phyloP scores from a whole-genome alignment of 345 rosid genomes.

The Nephelium lappaceum region DNA sequence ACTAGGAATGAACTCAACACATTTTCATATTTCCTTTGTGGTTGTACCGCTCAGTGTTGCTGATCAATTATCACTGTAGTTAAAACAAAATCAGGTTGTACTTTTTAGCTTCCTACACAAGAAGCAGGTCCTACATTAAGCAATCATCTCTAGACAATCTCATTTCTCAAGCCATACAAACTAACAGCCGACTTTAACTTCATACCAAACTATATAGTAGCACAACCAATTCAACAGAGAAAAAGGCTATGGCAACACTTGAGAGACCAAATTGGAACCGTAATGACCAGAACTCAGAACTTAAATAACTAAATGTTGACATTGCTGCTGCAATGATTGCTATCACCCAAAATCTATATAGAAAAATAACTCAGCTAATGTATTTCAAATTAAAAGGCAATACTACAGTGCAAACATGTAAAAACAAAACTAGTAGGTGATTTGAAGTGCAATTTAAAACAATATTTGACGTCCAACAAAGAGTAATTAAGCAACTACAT shows the following conservation, averaged over 20 bases:
- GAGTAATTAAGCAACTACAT: constrained; percentile 12
- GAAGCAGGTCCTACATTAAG: not conserved
- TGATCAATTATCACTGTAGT: no score
- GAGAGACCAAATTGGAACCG: not conserved
- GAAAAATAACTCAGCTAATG: not conserved
- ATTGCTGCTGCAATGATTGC: not conserved
- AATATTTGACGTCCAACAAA: not conserved
- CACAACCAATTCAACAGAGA: not conserved
- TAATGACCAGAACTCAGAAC: not conserved
- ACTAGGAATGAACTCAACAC: no score
- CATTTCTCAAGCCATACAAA: not conserved
- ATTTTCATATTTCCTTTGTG: no score
- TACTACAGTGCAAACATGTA: not conserved
- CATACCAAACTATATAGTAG: not conserved
- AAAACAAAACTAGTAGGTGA: not conserved
- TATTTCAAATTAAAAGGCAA: not conserved
- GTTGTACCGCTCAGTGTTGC: no score
- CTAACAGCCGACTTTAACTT: no score
- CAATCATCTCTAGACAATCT: not conserved
- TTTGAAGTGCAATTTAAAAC: not conserved
- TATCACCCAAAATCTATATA: not conserved
- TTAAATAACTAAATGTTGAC: not conserved
- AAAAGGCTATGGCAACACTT: not conserved
- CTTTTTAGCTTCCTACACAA: no score
- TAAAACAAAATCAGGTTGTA: no score